Conservation (phyloP, 768 basidiomycete genomes). For the Crepidotus variabilis region DNA sequence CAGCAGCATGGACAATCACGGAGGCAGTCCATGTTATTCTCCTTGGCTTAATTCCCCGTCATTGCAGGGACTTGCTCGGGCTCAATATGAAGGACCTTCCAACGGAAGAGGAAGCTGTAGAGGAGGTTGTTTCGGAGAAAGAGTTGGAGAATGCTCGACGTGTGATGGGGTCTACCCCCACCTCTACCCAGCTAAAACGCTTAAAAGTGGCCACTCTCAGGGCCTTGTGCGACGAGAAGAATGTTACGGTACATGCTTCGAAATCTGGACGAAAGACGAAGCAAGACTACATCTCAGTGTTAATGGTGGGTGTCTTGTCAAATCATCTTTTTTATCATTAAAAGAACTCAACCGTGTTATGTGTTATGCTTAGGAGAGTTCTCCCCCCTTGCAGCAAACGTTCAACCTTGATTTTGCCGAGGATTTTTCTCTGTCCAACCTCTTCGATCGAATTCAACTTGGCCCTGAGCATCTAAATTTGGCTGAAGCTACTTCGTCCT, state of each 20-base stretch:
- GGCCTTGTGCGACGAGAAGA: no score
- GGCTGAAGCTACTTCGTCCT: no score
- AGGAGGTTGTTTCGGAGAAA: background rate
- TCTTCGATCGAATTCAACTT: no score
- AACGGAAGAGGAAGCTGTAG: conserved; percentile 1
- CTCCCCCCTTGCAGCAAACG: background rate
- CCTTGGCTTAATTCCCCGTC: conserved; percentile 26
- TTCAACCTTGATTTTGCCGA: background rate
- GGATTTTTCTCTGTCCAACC: no score
- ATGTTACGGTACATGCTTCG: no score
- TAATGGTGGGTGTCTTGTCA: background rate
- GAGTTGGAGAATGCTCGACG: background rate
- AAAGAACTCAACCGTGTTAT: no score
- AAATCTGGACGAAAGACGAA: background rate
- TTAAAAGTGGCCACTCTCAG: no score
- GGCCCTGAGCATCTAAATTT: no score
- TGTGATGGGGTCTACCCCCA: background rate
- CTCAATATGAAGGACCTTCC: conserved; percentile 6
- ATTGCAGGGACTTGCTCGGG: conserved; percentile 23
- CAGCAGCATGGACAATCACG: conserved; percentile 21
- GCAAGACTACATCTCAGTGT: background rate
- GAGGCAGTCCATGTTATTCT: conserved; percentile 37
- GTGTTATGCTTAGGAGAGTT: background rate
- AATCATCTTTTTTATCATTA: background rate
- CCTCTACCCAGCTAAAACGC: no score